A percentile compares a stretch with the other conserved stretches of the same genome.
These are phyloP conservation scores for Xylariales sp. DNA, from an alignment of 2,329 filamentous ascomycete genomes.

Conservation along the genomic window DNA sequence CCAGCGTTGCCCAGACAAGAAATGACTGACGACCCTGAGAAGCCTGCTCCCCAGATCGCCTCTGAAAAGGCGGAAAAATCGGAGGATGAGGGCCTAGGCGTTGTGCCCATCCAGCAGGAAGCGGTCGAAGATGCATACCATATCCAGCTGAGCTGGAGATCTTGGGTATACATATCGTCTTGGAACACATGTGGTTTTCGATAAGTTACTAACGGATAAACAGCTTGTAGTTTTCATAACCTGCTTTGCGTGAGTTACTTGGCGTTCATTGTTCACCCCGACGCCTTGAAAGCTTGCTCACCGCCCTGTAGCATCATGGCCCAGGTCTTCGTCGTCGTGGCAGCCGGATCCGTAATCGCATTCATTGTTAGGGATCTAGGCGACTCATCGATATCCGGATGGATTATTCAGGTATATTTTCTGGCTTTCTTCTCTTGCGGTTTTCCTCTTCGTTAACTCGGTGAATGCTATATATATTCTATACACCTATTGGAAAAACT, in stretches of 20 bases:
- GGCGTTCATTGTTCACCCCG: neutral
- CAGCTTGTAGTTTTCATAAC: slow-evolving; percentile 57
- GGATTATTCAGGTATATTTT: slow-evolving; percentile 63
- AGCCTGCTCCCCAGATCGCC: slow-evolving; percentile 12
- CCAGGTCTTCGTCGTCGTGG: slow-evolving; percentile 67
- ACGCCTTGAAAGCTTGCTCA: neutral
- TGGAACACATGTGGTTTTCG: neutral
- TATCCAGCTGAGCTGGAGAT: slow-evolving; percentile 65
- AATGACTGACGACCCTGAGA: slow-evolving; percentile 39
- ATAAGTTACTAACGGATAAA: slow-evolving; percentile 1
- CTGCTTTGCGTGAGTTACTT: slow-evolving; percentile 57
- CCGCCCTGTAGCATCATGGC: slow-evolving; percentile 56
- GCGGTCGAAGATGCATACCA: slow-evolving; percentile 52
- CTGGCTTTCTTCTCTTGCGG: neutral
- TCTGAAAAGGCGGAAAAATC: slow-evolving; percentile 22
- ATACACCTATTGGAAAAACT: neutral
- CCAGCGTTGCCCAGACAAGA: neutral
- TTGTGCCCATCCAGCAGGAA: slow-evolving; percentile 49
- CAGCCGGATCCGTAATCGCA: slow-evolving; percentile 65
- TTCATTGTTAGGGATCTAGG: slow-evolving; percentile 67
- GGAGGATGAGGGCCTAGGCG: slow-evolving; percentile 19
- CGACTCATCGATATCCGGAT: slow-evolving; percentile 61
- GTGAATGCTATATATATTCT: neutral
- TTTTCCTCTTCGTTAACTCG: neutral
- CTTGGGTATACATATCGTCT: slow-evolving; percentile 55